These are phyloP conservation scores for Cystofilobasidium macerans DNA, from an alignment of 768 basidiomycete genomes.

Conservation along the genomic window DNA sequence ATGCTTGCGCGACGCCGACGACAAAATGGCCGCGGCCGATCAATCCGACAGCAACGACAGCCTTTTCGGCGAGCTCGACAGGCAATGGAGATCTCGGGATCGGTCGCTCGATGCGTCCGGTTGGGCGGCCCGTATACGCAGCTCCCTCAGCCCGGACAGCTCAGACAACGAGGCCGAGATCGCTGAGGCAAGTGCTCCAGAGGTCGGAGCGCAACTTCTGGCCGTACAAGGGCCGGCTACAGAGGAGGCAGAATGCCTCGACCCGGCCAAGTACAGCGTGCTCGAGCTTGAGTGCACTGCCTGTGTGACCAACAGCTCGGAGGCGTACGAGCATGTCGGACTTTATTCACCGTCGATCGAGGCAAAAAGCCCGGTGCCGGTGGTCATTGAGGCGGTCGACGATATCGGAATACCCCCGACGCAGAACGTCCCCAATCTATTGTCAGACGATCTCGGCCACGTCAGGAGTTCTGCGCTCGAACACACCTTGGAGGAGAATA, in stretches of 20 bases:
- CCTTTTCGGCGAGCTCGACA: not conserved
- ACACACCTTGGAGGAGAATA: not conserved
- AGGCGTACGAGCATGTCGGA: no score
- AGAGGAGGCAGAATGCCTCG: not conserved
- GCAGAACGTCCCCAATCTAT: no score
- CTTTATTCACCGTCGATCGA: no score
- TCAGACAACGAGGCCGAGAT: not conserved
- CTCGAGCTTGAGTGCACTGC: no score
- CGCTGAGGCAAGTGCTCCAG: not conserved
- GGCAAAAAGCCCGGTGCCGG: no score
- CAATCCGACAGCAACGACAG: not conserved
- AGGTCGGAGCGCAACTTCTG: no score
- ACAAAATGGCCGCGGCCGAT: not conserved
- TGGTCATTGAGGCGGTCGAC: no score
- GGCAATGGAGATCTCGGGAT: not conserved
- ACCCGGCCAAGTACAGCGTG: not conserved
- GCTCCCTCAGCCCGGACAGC: conserved; percentile 15
- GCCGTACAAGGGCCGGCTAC: not conserved
- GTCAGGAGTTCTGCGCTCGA: no score
- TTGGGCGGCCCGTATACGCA: not conserved
- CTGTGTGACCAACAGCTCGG: no score
- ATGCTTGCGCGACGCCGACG: not conserved
- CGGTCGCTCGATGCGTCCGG: not conserved
- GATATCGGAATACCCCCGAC: not conserved
- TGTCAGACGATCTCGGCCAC: no score